Percentiles rank a stretch among this genome's conserved stretches.
These are phyloP conservation scores for Botrytis medusae DNA, from an alignment of 2,329 filamentous ascomycete species.

Conservation along the genomic window DNA sequence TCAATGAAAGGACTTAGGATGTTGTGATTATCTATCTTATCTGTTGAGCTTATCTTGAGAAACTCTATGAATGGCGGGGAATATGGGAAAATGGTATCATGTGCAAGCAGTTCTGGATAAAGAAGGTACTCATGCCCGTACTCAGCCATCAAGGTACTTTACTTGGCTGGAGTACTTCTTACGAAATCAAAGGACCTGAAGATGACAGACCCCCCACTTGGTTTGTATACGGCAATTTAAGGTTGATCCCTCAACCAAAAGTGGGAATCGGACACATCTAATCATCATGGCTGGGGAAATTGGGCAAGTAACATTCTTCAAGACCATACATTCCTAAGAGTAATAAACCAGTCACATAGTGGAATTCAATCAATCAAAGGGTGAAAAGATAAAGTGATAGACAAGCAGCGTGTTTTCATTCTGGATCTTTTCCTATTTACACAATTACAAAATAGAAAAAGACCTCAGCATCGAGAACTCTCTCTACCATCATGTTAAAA, in stretches of 20 bases:
- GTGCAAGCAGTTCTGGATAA: not conserved
- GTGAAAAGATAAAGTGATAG: not conserved
- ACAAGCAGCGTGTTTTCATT: conserved; percentile 21
- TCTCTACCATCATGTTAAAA: conserved; percentile 12
- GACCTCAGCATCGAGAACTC: conserved; percentile 20
- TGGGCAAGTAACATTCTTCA: not conserved
- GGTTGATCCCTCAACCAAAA: not conserved
- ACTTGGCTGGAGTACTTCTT: not conserved
- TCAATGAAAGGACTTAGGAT: not conserved
- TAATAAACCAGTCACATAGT: not conserved
- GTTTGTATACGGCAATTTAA: not conserved
- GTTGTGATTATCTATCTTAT: not conserved
- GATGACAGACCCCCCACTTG: not conserved
- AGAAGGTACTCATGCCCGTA: not conserved
- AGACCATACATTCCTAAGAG: not conserved
- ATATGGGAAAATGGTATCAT: not conserved
- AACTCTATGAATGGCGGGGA: not conserved
- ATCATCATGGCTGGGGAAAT: not conserved
- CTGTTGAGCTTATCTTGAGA: not conserved
- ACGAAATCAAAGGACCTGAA: not conserved
- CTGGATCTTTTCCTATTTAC: conserved; percentile 26
- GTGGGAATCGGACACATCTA: not conserved
- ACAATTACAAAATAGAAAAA: conserved; percentile 22
- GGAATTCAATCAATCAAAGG: not conserved
- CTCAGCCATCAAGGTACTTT: not conserved